phyloP scores from a whole-genome alignment of 805 yeast species.

The Ogataea siamensis region DNA sequence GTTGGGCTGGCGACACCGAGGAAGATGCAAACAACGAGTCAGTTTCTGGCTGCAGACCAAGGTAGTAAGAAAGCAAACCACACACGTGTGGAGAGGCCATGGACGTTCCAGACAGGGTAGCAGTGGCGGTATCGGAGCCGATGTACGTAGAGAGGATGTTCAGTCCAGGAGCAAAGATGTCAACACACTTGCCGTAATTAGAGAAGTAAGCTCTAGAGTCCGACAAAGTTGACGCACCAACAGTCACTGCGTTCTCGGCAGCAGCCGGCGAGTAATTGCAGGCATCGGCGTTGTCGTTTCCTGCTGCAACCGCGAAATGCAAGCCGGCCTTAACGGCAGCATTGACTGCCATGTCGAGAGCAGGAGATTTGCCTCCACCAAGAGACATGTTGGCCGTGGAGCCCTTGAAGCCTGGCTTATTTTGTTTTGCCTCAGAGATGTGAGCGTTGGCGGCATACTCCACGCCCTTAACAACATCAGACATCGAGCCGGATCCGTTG shows the following conservation, averaged over 20 bases:
- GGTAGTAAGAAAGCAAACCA: conserved; percentile 85
- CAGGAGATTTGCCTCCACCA: conserved; percentile 89
- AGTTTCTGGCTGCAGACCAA: conserved; percentile 78
- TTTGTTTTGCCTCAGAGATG: conserved; percentile 45
- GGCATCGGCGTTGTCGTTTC: conserved; percentile 91
- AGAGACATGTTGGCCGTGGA: conserved; percentile 91
- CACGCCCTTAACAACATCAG: conserved; percentile 81
- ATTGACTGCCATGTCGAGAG: conserved; percentile 82
- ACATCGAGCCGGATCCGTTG: conserved; percentile 80
- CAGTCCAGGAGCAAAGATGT: conserved; percentile 95
- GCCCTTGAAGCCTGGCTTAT: conserved; percentile 70
- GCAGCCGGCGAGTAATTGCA: conserved; percentile 91
- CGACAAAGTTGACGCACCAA: conserved; percentile 88
- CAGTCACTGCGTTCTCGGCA: conserved; percentile 81
- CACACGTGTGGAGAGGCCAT: conserved; percentile 98
- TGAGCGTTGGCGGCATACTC: conserved; percentile 80
- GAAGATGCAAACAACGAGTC: conserved; percentile 62
- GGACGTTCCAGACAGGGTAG: conserved; percentile 90
- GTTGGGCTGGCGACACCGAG: conserved; percentile 63
- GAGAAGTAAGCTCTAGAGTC: conserved; percentile 95
- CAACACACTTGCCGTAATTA: conserved; percentile 94
- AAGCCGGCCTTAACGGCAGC: conserved; percentile 88
- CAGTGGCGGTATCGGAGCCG: conserved; percentile 73
- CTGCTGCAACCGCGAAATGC: conserved; percentile 95
- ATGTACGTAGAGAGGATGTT: conserved; percentile 81